Conservation (phyloP, 257 asterid genomes). For the Solanum chmielewskii region DNA sequence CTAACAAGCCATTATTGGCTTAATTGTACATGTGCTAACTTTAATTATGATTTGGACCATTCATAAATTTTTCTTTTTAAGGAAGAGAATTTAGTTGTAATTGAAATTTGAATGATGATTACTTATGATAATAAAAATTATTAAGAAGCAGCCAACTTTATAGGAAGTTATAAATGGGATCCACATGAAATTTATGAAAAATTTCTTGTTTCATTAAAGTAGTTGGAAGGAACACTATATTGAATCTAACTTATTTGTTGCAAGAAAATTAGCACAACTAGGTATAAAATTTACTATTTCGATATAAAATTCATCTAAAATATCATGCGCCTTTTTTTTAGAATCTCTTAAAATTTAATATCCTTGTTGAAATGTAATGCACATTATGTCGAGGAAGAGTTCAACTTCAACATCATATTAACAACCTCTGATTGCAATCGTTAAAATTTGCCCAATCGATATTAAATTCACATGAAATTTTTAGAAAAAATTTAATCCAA, state of each 20-base stretch:
- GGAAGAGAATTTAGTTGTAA: background rate
- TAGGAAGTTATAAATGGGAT: background rate
- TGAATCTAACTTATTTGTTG: background rate
- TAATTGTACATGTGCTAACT: background rate
- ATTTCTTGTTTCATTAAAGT: background rate
- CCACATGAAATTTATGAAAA: background rate
- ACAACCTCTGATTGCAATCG: background rate
- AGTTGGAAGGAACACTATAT: background rate
- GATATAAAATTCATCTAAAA: background rate
- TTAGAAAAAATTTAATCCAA: background rate
- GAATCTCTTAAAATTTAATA: background rate
- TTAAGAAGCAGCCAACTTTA: background rate
- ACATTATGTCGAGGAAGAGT: background rate
- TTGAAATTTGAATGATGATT: background rate
- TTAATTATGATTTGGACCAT: background rate
- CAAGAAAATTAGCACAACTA: background rate
- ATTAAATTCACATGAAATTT: too few relatives aligned
- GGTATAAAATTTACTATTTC: background rate
- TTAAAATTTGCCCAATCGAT: background rate
- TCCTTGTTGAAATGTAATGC: background rate
- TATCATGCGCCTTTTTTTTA: background rate
- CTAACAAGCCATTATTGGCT: background rate
- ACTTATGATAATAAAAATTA: background rate
- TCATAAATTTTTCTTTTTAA: background rate
- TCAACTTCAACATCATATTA: background rate